These are phyloP conservation scores for Spongiforma sp. DNA, from an alignment of 1,284 basidiomycete species.

Conservation along the genomic window DNA sequence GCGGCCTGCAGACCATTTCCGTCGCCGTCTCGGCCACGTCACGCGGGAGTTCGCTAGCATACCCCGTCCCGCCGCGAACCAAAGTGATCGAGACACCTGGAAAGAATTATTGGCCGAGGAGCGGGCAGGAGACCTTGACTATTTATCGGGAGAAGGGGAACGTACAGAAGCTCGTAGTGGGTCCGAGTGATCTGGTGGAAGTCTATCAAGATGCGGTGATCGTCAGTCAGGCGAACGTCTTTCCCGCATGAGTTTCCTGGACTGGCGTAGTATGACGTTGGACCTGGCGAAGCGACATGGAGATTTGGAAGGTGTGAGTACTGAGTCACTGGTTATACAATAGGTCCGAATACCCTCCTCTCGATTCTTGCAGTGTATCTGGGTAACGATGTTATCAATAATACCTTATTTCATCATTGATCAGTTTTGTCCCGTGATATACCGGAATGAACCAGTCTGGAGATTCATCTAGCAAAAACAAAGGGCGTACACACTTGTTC, in stretches of 20 bases:
- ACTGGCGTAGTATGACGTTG: too few species aligned
- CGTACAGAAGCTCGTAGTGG: background rate
- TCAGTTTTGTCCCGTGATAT: too few species aligned
- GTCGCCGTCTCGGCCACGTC: background rate
- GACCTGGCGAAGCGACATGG: too few species aligned
- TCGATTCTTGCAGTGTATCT: too few species aligned
- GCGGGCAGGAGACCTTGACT: background rate
- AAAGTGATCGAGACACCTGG: background rate
- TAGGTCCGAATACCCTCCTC: too few species aligned
- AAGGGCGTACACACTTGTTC: too few species aligned
- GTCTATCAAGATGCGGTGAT: background rate
- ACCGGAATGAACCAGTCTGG: too few species aligned
- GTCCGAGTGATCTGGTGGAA: background rate
- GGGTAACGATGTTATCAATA: too few species aligned
- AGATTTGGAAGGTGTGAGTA: too few species aligned
- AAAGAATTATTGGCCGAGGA: constrained; percentile 5
- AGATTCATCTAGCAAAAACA: too few species aligned
- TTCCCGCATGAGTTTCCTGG: background rate
- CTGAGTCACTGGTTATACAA: too few species aligned
- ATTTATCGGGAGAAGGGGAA: background rate
- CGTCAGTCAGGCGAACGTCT: background rate
- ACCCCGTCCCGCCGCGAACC: background rate
- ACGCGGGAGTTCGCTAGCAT: background rate
- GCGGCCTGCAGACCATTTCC: background rate
- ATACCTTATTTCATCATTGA: too few species aligned